These are phyloP conservation scores for Hymenoscyphus occultus DNA, from an alignment of 2,329 filamentous ascomycete genomes.

Conservation along the genomic window DNA sequence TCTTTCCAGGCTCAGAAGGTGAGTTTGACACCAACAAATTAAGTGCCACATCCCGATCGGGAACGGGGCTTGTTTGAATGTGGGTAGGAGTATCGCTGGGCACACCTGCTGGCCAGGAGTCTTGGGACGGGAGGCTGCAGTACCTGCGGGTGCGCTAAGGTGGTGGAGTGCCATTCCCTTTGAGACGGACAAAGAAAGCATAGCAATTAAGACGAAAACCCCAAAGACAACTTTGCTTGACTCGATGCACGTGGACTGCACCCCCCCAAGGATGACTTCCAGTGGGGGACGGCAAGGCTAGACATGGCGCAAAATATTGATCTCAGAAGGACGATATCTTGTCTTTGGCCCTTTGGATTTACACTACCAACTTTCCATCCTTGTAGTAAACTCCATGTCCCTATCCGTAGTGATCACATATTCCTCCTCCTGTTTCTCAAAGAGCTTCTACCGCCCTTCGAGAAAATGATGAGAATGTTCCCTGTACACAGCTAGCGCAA, in stretches of 20 bases:
- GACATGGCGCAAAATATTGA: constrained; percentile 15
- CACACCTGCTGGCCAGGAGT: constrained; percentile 33
- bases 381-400: constrained; percentile 25
- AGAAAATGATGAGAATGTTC: constrained; percentile 39
- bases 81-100: constrained; percentile 29
- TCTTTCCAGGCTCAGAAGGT: constrained; percentile 27
- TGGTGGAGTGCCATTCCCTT: constrained; percentile 31
- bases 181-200: constrained; percentile 47
- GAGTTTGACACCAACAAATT: constrained; percentile 36
- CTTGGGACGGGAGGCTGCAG: constrained; percentile 46
- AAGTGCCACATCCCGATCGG: constrained; percentile 32
- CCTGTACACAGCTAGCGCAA: constrained; percentile 36
- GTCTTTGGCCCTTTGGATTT: neutral
- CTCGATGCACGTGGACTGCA: constrained; percentile 53
- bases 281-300: constrained; percentile 10
- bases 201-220: constrained; percentile 21
- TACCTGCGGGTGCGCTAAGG: constrained; percentile 41
- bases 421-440: constrained; percentile 26
- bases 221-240: constrained; percentile 42
- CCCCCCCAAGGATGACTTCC: constrained; percentile 19
- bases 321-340: constrained; percentile 3
- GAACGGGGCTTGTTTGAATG: constrained; percentile 35
- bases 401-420: constrained; percentile 31
- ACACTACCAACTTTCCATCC: constrained; percentile 8
- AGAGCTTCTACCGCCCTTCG: constrained; percentile 40